Evolutionary conservation across 139 green algal genomes (phyloP), one percentile per base, ranked within the genome.

Genomic region (Chlorella sp.): DNA sequence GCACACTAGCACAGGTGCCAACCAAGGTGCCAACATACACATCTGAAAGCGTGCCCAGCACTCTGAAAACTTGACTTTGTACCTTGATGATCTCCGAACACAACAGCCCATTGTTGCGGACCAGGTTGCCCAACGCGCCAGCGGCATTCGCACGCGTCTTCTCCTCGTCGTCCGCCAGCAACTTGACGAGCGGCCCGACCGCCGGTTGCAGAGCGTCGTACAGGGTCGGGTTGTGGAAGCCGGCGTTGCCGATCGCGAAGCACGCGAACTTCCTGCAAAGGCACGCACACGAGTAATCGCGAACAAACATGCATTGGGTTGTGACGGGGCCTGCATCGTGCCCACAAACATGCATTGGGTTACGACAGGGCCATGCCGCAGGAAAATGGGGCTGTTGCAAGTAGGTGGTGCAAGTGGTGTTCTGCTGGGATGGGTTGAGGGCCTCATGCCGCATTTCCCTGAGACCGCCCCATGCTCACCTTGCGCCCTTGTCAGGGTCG

Each of bases 321-420:
- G n/a, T n/a, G n/a, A n/a, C n/a, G n/a, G n/a, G n/a, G n/a, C n/a
- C n/a, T n/a, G n/a, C n/a, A n/a, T n/a, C n/a, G n/a, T n/a, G n/a
- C n/a, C n/a, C n/a, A n/a, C n/a, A n/a, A n/a, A n/a, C n/a, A n/a
- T n/a, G n/a, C n/a, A n/a, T n/a, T n/a, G n/a, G n/a, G n/a, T n/a
- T n/a, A n/a, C n/a, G n/a, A n/a, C n/a, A n/a, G n/a, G n/a, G n/a
- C n/a, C n/a, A n/a, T n/a, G n/a, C n/a, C n/a, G n/a, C n/a, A n/a
- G n/a, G n/a, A n/a, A 89, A 98, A 98, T n/a, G n/a, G n/a, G n/a
- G n/a, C n/a, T n/a, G 81, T 98, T 99, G 79, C 95, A 90, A 10
- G 88, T 95, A 23, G 78, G 76, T 31, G 62, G 69, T n/a, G n/a
- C n/a, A n/a, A n/a, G n/a, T n/a, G n/a, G n/a, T n/a, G n/a, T n/a